Conservation (phyloP, 2,329 filamentous ascomycete species). For the Calonectria pseudoreteaudii region DNA sequence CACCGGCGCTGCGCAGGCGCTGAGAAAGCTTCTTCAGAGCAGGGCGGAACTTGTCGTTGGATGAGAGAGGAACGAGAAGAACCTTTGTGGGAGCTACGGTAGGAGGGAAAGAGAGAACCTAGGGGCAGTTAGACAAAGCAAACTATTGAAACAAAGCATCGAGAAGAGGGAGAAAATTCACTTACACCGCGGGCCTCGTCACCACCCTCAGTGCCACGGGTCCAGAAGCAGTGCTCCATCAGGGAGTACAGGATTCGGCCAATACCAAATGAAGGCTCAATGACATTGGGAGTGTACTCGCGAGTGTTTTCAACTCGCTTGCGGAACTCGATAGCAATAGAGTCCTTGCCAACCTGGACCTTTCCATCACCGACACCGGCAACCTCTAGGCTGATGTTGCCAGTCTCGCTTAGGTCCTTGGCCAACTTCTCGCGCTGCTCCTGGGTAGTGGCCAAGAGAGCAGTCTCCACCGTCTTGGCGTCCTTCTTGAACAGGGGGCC, state of each 20-base stretch:
- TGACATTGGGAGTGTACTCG: constrained; percentile 95
- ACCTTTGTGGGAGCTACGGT: constrained; percentile 94
- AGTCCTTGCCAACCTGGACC: constrained; percentile 82
- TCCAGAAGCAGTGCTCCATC: constrained; percentile 97
- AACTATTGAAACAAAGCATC: background rate
- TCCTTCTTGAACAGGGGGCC: constrained; percentile 97
- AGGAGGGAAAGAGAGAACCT: constrained; percentile 67
- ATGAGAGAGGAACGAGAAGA: constrained; percentile 88
- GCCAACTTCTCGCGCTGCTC: constrained; percentile 84
- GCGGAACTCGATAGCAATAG: constrained; percentile 85
- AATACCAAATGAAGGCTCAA: constrained; percentile 98
- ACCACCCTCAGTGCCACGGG: constrained; percentile 70
- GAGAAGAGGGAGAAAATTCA: constrained; percentile 37
- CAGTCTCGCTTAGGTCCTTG: constrained; percentile 77
- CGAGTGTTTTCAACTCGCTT: constrained; percentile 85
- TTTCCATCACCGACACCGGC: constrained; percentile 74
- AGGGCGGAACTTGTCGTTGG: constrained; percentile 84
- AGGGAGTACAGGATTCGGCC: constrained; percentile 93
- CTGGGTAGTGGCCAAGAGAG: constrained; percentile 81
- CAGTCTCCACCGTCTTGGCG: constrained; percentile 84
- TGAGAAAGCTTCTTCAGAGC: constrained; percentile 78
- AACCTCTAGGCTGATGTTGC: constrained; percentile 83
- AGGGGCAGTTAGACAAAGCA: background rate
- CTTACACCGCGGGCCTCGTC: constrained; percentile 86
- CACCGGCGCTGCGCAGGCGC: constrained; percentile 78